Base-by-base conservation (phyloP, 495 filamentous ascomycete genomes). In the Penicillium manginii region DNA sequence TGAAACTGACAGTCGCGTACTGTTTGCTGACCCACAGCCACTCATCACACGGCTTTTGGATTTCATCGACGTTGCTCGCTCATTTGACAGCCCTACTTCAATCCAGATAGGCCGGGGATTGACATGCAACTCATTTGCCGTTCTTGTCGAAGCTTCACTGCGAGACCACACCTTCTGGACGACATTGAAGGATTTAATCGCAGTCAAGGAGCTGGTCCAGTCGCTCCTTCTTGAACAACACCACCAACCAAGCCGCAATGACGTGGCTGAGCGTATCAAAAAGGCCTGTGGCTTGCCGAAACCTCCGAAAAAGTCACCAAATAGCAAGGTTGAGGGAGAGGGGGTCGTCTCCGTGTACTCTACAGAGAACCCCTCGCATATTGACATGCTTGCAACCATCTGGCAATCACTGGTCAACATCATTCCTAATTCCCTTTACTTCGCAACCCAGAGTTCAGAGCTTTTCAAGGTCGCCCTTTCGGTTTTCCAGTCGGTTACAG, bases 131-230 rank as follows among this genome's bases (percentile, higher is more conserved):
- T 82, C 81, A 26, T 87, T 92, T 51, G 81, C 84, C 14, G 76
- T 85, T 12, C 73, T 93, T 3, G 72, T 91, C 0, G 85, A 91
- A 66, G 84, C 79, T 15, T 90, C 87, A 42, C 71, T 86, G 12
- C 78, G 84, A 46, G 88, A 83, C 52, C 58, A 70, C 11, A 54
- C 63, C 0, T 81, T 91, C 59, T 91, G 89, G 88, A 55, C 66
- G 3, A 73, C 76, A 4, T 83, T 91, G 58, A 81, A 79, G 21
- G 64, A 72, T 11, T 67, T 73, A 21, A 54, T 60, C 10, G 67
- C 81, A 31, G 78, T 86, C 46, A 69, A 74, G 29, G 53, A 63
- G 15, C 63, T 86, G 21, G 57, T 78, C 3, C 63, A 64, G 26
- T 65, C 63, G 7, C 54, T 80, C 19, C 68, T 80, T 21, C 52